phyloP scores from a whole-genome alignment of 2,329 filamentous ascomycete species.

The Xylariaceae sp. region DNA sequence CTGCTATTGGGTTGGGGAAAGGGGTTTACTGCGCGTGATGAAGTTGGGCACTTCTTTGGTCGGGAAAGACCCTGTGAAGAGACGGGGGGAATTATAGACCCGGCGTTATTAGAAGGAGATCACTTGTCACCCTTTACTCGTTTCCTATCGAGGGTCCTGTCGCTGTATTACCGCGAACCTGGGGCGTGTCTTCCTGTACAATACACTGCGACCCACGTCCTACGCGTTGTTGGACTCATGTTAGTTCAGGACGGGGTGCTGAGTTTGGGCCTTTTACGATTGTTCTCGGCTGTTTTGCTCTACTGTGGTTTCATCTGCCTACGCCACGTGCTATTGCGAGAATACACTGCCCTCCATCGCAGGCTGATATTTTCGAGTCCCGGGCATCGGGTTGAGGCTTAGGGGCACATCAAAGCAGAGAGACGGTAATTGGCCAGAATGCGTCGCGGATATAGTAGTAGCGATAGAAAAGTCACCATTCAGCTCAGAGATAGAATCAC shows the following conservation, averaged over 20 bases:
- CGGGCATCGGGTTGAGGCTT: not conserved
- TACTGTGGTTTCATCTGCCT: not conserved
- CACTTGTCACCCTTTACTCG: not conserved
- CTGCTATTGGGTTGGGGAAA: no score
- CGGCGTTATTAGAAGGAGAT: slow-evolving; percentile 17
- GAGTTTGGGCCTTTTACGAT: not conserved
- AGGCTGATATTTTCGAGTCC: not conserved
- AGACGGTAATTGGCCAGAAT: not conserved
- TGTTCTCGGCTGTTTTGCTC: not conserved
- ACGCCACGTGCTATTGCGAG: not conserved
- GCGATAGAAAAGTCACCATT: not conserved
- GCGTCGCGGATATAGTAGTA: not conserved
- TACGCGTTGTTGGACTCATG: not conserved
- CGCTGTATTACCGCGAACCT: slow-evolving; percentile 10
- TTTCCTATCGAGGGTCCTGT: slow-evolving; percentile 2
- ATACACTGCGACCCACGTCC: slow-evolving; percentile 13
- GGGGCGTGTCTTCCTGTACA: slow-evolving; percentile 10
- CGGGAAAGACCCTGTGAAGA: no score
- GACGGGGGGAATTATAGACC: not conserved
- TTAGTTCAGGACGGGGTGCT: not conserved
- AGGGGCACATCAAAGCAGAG: not conserved
- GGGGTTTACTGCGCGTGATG: not conserved
- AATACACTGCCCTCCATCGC: not conserved
- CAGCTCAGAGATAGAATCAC: not conserved
- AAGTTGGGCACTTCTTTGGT: not conserved